Percentiles rank a stretch among this genome's conserved stretches.
Conservation (phyloP, 78 protist species). For the Chrysochromulina parva region DNA sequence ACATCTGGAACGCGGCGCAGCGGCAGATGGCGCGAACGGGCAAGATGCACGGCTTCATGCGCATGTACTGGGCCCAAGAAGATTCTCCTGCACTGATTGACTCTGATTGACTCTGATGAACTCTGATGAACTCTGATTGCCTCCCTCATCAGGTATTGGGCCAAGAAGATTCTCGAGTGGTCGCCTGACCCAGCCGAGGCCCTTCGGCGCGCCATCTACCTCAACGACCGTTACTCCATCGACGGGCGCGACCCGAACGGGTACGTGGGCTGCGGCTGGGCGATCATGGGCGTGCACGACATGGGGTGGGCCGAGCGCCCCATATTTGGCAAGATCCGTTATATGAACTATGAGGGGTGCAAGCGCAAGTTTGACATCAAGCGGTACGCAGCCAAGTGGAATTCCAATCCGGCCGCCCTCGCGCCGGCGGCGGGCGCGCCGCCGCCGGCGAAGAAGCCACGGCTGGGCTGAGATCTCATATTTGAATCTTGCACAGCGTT, state of each 20-base stretch:
- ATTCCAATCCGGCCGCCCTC: no score
- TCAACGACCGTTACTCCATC: conserved; percentile 12
- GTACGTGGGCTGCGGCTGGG: conserved; percentile 52
- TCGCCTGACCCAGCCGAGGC: conserved; percentile 32
- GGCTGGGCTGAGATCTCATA: no score
- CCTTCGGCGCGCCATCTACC: neutral
- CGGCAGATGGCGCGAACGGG: conserved; percentile 57
- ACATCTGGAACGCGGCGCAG: conserved; percentile 79
- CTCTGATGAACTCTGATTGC: no score
- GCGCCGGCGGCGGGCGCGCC: no score
- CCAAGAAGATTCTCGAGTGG: conserved; percentile 50
- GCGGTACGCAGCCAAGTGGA: neutral
- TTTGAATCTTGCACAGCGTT: no score
- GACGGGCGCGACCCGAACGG: conserved; percentile 82
- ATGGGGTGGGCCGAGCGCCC: conserved; percentile 65
- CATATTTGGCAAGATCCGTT: conserved; percentile 61
- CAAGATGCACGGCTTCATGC: conserved; percentile 74
- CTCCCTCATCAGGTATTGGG: conserved; percentile 19
- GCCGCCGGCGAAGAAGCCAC: no score
- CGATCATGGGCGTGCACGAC: conserved; percentile 59
- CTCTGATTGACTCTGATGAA: no score
- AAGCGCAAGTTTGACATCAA: conserved; percentile 67
- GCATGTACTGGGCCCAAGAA: neutral
- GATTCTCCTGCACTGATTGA: no score
- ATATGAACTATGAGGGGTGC: conserved; percentile 74